These are phyloP conservation scores for Syzygium grande DNA, from an alignment of 345 rosid species.

Conservation along the genomic window DNA sequence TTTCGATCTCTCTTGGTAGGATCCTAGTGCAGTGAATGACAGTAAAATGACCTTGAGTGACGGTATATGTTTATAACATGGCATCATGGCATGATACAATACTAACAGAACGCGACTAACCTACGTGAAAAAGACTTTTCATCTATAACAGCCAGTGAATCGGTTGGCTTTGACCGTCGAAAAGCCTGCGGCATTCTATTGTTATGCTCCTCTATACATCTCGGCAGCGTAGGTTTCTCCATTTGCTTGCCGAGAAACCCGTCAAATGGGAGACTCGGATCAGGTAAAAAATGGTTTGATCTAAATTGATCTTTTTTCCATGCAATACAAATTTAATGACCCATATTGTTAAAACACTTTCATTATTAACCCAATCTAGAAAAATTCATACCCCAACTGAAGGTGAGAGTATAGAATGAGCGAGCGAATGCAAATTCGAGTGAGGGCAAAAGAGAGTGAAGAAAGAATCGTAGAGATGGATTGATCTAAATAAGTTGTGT, in stretches of 20 bases:
- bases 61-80: neutral
- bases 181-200: neutral
- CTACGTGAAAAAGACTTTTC: neutral
- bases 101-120: neutral
- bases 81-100: neutral
- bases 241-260: neutral
- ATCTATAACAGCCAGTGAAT: neutral
- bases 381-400: too few species aligned
- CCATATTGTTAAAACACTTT: too few species aligned
- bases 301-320: too few species aligned
- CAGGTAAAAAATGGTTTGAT: too few species aligned
- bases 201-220: neutral
- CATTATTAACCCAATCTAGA: too few species aligned
- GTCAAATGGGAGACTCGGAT: too few species aligned
- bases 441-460: too few species aligned
- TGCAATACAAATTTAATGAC: too few species aligned
- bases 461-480: too few species aligned
- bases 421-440: too few species aligned
- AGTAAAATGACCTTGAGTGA: neutral
- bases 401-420: too few species aligned
- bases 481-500: too few species aligned
- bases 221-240: neutral
- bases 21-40: neutral
- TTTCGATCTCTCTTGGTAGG: neutral
- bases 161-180: neutral